These are phyloP conservation scores for Leccinellum albellum DNA, from an alignment of 768 basidiomycete genomes.

Conservation along the genomic window DNA sequence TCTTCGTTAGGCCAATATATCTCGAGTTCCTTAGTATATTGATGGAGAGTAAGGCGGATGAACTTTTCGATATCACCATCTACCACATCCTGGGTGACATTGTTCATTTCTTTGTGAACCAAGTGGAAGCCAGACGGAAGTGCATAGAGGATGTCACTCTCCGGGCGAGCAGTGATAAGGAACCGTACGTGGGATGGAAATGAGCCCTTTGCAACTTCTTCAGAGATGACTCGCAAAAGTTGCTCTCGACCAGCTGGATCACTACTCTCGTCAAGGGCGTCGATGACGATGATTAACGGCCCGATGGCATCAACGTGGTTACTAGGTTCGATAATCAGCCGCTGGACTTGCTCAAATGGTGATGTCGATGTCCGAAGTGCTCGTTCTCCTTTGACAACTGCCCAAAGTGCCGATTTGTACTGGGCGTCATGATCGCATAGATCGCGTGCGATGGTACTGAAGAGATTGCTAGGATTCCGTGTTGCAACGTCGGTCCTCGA, in stretches of 20 bases:
- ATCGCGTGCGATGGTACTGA: not conserved
- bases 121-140: not conserved
- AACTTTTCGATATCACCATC: not conserved
- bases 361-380: not conserved
- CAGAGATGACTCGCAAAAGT: too few species aligned
- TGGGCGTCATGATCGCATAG: not conserved
- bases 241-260: not conserved
- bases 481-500: not conserved
- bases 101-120: not conserved
- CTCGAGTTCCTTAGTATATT: not conserved
- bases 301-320: not conserved
- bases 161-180: not conserved
- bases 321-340: not conserved
- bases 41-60: not conserved
- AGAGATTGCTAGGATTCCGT: not conserved
- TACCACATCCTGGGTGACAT: not conserved
- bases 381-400: not conserved
- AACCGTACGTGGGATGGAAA: not conserved
- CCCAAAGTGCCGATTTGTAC: not conserved
- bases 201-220: not conserved
- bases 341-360: not conserved
- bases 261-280: not conserved
- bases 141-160: not conserved
- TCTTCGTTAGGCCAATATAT: not conserved
- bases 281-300: not conserved